phyloP scores from a whole-genome alignment of 2,329 filamentous ascomycete species.

The Aspergillus luchuensis region DNA sequence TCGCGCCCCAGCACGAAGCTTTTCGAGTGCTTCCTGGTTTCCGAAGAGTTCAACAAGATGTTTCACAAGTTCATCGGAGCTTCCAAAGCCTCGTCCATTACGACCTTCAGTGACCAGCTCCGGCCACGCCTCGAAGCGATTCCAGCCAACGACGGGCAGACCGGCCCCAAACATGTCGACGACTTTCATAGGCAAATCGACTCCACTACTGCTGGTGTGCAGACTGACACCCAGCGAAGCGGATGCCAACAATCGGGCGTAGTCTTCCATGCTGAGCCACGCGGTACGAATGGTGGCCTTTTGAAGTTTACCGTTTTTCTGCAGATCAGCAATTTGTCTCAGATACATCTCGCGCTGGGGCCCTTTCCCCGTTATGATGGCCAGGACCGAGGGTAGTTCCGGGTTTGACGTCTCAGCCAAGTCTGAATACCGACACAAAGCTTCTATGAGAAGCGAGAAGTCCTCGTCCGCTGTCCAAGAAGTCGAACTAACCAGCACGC shows the following conservation, averaged over 20 bases:
- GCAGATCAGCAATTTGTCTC: slow-evolving; percentile 63
- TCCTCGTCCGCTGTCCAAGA: slow-evolving; percentile 98
- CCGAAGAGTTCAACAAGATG: slow-evolving; percentile 68
- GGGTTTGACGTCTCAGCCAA: slow-evolving; percentile 46
- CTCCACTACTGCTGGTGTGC: slow-evolving; percentile 90
- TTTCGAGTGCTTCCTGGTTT: slow-evolving; percentile 57
- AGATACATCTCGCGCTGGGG: slow-evolving; percentile 79
- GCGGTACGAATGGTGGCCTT: slow-evolving; percentile 75
- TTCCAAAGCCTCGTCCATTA: slow-evolving; percentile 85
- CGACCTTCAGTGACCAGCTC: slow-evolving; percentile 86
- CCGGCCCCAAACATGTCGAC: slow-evolving; percentile 98
- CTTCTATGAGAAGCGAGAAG: slow-evolving; percentile 82
- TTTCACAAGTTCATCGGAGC: slow-evolving; percentile 63
- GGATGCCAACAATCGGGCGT: slow-evolving; percentile 78
- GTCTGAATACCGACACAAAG: slow-evolving; percentile 72
- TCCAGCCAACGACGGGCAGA: slow-evolving; percentile 85
- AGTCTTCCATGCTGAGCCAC: slow-evolving; percentile 82
- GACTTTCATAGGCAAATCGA: slow-evolving; percentile 98
- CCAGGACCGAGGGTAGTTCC: slow-evolving; percentile 68
- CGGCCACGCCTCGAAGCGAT: slow-evolving; percentile 79
- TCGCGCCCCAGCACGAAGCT: slow-evolving; percentile 68
- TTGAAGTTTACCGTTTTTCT: slow-evolving; percentile 62
- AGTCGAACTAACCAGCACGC: slow-evolving; percentile 85
- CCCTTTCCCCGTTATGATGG: slow-evolving; percentile 92
- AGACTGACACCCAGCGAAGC: slow-evolving; percentile 89